Evolutionary conservation across 2,329 filamentous ascomycete species (phyloP).

Genomic region (Cadophora sp.): DNA sequence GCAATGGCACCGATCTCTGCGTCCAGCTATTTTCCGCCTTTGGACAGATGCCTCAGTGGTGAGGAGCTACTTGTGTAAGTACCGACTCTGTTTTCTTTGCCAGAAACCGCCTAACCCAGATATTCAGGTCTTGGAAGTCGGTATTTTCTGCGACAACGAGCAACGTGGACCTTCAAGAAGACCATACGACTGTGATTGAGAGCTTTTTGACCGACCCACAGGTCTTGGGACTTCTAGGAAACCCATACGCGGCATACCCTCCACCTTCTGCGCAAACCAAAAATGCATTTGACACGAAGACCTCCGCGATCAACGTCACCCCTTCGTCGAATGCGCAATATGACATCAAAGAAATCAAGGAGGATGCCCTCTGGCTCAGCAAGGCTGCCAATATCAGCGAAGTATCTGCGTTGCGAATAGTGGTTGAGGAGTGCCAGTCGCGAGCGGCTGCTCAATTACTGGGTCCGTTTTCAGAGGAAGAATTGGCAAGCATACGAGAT

Average conservation of each 20-base stretch:
- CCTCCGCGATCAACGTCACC: slow-evolving; percentile 83
- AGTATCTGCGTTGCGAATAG: slow-evolving; percentile 79
- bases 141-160: slow-evolving; percentile 64
- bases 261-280: slow-evolving; percentile 67
- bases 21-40: slow-evolving; percentile 79
- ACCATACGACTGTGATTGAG: slow-evolving; percentile 61
- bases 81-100: slow-evolving; percentile 1
- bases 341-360: slow-evolving; percentile 81
- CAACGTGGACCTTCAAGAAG: slow-evolving; percentile 60
- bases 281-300: slow-evolving; percentile 80
- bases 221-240: slow-evolving; percentile 71
- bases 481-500: slow-evolving; percentile 77
- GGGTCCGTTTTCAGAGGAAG: slow-evolving; percentile 76
- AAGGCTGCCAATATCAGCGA: slow-evolving; percentile 80
- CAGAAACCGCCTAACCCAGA: slow-evolving; percentile 23
- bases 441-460: slow-evolving; percentile 76
- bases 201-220: slow-evolving; percentile 75
- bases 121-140: slow-evolving; percentile 65
- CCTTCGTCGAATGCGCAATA: slow-evolving; percentile 70
- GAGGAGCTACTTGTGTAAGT: slow-evolving; percentile 80
- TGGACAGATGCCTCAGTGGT: slow-evolving; percentile 85
- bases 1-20: slow-evolving; percentile 75
- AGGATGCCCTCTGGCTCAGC: slow-evolving; percentile 86
- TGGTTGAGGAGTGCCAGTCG: slow-evolving; percentile 83
- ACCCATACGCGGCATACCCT: slow-evolving; percentile 72